Evolutionary conservation across 2,329 filamentous ascomycete species (phyloP), one percentile per base, ranked within the genome.

Genomic region (Ceratocystis huliohia): DNA sequence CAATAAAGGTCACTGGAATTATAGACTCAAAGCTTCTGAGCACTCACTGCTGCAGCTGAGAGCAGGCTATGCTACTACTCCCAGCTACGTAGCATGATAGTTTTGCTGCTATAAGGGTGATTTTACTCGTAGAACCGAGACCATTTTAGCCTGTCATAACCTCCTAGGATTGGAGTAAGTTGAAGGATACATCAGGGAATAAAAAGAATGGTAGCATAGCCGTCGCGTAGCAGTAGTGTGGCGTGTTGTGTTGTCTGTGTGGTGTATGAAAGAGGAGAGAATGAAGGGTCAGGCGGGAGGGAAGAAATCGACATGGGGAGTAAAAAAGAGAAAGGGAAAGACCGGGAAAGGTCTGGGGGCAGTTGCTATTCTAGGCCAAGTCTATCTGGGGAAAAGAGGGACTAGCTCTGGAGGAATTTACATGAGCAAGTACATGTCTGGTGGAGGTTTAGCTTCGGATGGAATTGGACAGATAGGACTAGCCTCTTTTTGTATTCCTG

Each of bases 141-240:
- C 33, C 50, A 57, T 57, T 57, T 57, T 57, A 57, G 50, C 50
- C 50, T 57, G 50, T 57, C 25, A 30, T 50, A 20, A 6, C 45
- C 15, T 17, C 13, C 15, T 5, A 8, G 45, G 45, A 8, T 50
- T 50, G 46, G 46, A 22, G 46, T 50, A 50, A n/a, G 46, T 22
- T 50, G 46, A n/a, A 37, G 33, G 7, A 37, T 10, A 8, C 6
- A 10, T 7, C 2, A 37, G 8, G 2, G 33, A 37, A 37, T 37
- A 37, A 37, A 37, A 37, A 37, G 8, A 37, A 37, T 10, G 33
- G 33, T 37, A 10, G 33, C 33, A 10, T 37, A 37, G 8, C 33
- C 6, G 33, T 37, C 10, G 33, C 8, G 8, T 37, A 37, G 33
- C 33, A 7, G 33, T 37, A 37, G 33, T 37, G 8, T 37, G 33